Percentiles rank a stretch among this genome's conserved stretches.
Evolutionary conservation across 352 stramenopile species (phyloP).

Genomic region (Phytophthora hybrid): DNA sequence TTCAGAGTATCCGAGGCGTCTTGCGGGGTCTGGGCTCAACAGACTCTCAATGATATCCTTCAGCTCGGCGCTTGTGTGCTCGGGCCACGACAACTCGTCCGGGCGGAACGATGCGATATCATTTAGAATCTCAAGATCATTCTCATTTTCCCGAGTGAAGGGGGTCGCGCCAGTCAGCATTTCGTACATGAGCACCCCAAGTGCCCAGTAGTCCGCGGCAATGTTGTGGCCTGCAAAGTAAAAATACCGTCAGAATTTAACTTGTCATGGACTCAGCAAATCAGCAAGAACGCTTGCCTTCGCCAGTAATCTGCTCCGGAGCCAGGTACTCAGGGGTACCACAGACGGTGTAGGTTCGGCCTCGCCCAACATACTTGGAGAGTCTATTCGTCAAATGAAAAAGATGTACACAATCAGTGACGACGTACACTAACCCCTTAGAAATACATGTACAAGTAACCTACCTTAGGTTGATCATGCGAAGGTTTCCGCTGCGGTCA

Average conservation of each 20-base stretch:
- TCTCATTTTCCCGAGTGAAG: slow-evolving; percentile 86
- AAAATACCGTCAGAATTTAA: background rate
- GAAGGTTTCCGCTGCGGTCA: slow-evolving; percentile 82
- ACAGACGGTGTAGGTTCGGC: slow-evolving; percentile 88
- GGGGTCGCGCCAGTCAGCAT: slow-evolving; percentile 90
- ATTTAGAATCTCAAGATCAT: slow-evolving; percentile 91
- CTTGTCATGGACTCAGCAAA: background rate
- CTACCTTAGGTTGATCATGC: slow-evolving; percentile 86
- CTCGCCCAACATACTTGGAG: slow-evolving; percentile 87
- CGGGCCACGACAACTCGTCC: slow-evolving; percentile 77
- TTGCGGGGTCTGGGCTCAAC: slow-evolving; percentile 61
- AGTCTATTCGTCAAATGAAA: slow-evolving; percentile 45
- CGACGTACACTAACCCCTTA: background rate
- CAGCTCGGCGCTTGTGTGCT: slow-evolving; percentile 69
- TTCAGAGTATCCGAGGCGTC: slow-evolving; percentile 65
- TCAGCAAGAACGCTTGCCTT: slow-evolving; percentile 49
- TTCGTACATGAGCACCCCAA: slow-evolving; percentile 96
- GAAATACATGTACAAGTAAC: background rate
- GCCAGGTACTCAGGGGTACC: slow-evolving; percentile 88
- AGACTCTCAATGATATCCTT: slow-evolving; percentile 78
- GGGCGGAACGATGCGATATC: slow-evolving; percentile 83
- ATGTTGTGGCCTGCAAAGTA: slow-evolving; percentile 76
- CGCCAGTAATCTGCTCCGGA: slow-evolving; percentile 88
- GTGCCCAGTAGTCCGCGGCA: slow-evolving; percentile 92
- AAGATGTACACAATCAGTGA: background rate